A percentile compares a stretch with the other conserved stretches of the same genome.
Evolutionary conservation across 1,284 basidiomycete species (phyloP).

Genomic region (Microbotryum silenes-acaulis): DNA sequence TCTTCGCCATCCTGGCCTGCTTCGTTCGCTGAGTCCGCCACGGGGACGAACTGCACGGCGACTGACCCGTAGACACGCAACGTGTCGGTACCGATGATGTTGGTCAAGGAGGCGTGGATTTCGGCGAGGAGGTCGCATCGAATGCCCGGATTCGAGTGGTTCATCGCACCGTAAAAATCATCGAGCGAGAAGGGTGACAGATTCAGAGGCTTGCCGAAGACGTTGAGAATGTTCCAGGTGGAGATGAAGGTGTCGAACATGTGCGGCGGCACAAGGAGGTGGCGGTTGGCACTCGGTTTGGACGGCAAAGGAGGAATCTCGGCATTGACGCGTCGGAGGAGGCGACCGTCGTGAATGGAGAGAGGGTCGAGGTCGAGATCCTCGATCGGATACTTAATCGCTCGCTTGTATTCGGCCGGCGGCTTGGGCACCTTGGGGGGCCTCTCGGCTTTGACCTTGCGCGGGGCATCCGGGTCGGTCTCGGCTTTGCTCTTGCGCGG

Average conservation of each 20-base stretch:
- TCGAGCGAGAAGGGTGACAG: constrained; percentile 89
- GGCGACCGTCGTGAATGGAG: constrained; percentile 35
- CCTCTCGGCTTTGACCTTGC: too few relatives aligned
- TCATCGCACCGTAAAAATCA: constrained; percentile 80
- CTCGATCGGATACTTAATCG: constrained; percentile 56
- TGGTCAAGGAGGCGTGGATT: constrained; percentile 80
- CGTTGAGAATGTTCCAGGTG: constrained; percentile 85
- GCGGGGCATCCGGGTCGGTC: too few relatives aligned
- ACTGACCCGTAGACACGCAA: constrained; percentile 45
- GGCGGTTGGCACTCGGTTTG: constrained; percentile 54
- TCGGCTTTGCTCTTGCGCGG: too few relatives aligned
- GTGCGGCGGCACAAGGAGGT: constrained; percentile 59
- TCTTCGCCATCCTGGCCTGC: constrained; percentile 3
- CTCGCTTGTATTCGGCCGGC: constrained; percentile 6
- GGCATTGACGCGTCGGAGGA: constrained; percentile 65
- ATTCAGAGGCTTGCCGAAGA: constrained; percentile 80
- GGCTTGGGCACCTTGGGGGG: neutral
- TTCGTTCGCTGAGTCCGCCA: constrained; percentile 11
- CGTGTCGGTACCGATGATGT: constrained; percentile 66
- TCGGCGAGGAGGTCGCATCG: constrained; percentile 74
- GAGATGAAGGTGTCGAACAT: constrained; percentile 78
- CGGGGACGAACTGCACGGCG: constrained; percentile 7
- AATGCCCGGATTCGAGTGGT: constrained; percentile 62
- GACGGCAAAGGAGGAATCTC: constrained; percentile 49
- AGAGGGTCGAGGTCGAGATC: constrained; percentile 44